phyloP scores from a whole-genome alignment of 2,329 filamentous ascomycete genomes.

The Kalaharituber pfeilii region DNA sequence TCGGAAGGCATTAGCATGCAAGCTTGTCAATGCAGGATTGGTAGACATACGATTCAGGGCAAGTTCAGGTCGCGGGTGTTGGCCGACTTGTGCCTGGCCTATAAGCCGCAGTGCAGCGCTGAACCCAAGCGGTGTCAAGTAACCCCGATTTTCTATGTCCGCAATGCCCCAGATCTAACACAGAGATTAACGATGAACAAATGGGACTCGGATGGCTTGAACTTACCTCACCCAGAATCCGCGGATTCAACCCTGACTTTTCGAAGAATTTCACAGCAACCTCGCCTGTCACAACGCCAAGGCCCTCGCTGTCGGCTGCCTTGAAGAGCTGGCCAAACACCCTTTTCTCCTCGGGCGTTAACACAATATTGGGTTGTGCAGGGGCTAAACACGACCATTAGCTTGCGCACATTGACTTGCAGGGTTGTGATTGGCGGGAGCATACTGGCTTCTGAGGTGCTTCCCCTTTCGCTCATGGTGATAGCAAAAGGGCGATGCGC shows the following conservation, averaged over 20 bases:
- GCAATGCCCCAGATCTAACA: constrained; percentile 95
- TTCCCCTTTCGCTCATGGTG: constrained; percentile 14
- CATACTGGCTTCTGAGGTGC: constrained; percentile 13
- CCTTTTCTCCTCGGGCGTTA: constrained; percentile 81
- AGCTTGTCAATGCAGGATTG: not conserved
- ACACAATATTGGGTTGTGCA: constrained; percentile 25
- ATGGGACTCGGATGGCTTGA: not conserved
- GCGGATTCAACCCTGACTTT: constrained; percentile 74
- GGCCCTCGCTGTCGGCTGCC: constrained; percentile 75
- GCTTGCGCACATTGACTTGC: not conserved
- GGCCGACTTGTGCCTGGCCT: constrained; percentile 80
- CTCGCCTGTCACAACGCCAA: constrained; percentile 90
- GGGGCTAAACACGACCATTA: constrained; percentile 5
- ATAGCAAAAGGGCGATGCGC: too few relatives aligned
- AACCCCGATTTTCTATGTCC: constrained; percentile 86
- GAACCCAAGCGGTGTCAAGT: constrained; percentile 84
- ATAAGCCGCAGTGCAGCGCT: constrained; percentile 85
- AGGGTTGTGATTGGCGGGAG: not conserved
- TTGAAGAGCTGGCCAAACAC: constrained; percentile 85
- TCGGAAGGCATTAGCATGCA: constrained; percentile 8
- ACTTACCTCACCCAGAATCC: constrained; percentile 68
- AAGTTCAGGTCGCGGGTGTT: constrained; percentile 61
- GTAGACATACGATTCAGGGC: constrained; percentile 51
- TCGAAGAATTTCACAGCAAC: constrained; percentile 96
- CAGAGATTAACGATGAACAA: not conserved